Evolutionary conservation across 345 rosid species (phyloP), one percentile per base, ranked within the genome.

Genomic region (Gossypium australe): DNA sequence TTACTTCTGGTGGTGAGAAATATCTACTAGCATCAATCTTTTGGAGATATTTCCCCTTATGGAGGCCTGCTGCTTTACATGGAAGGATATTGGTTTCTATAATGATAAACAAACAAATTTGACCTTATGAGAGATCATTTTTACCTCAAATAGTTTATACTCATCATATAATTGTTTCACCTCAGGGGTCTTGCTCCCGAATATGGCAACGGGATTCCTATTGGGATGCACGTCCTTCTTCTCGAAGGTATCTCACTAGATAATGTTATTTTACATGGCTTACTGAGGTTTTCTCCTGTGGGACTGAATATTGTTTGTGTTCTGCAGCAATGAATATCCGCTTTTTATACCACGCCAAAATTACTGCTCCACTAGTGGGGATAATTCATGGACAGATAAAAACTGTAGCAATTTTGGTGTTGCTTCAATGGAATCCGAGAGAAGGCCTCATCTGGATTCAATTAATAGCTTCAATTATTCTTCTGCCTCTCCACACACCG

Each of bases 191-290:
- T 69, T 90, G 96, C 82, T 95, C 99, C 60, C 83, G 97, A 70
- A 93, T 93, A 82, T 95, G 99, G 98, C 97, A 95, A 74, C 87
- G 97, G 63, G 90, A 93, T 86, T 93, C 98, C 65, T 95, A 91
- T 76, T 87, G 97, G 97, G 85, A 91, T 76, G 79, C 97, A 48
- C 86, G 90, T 53, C 97, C 98, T 51, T 91, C 97, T 72, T 83
- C 98, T 69, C 80, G 88, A 82, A 87, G 98, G 99, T 95, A 85
- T 16, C 75, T n/a, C 11, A 16, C 38, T 13, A 18, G 76, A 59
- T 34, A 84, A 78, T 74, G 61, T 63, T 73, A 63, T 24, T 66
- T 45, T 3, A 18, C 13, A 20, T 53, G 51, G 69, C 75, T 77
- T 67, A 51, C 17, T 48, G 62, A 18, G 14, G 62, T 58, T 25